Conservation (phyloP, 1,284 basidiomycete species). For the Tilletiopsis washingtonensis region DNA sequence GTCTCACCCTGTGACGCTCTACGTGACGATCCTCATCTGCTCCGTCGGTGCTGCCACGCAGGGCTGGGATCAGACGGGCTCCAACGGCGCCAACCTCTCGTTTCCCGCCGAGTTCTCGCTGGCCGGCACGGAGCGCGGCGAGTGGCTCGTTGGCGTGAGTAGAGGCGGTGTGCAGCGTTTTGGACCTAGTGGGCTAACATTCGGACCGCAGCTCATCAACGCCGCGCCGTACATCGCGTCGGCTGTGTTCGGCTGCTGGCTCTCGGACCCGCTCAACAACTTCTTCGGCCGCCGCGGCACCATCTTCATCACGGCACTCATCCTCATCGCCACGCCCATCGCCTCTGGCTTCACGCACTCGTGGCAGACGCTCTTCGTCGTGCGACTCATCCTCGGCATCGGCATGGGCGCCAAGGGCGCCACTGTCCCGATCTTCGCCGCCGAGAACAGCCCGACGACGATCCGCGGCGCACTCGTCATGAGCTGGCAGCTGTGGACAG, state of each 20-base stretch:
- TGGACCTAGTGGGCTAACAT: constrained; percentile 73
- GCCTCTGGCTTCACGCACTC: constrained; percentile 8
- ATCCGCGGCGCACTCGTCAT: constrained; percentile 14
- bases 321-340: constrained; percentile 13
- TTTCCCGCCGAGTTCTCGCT: constrained; percentile 6
- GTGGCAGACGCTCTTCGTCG: constrained; percentile 8
- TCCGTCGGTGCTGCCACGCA: constrained; percentile 62
- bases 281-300: constrained; percentile 9
- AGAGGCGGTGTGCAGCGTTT: constrained; percentile 2
- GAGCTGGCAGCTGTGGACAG: constrained; percentile 11
- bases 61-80: constrained; percentile 63
- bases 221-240: constrained; percentile 59
- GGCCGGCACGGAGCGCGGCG: not conserved
- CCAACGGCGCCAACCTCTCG: constrained; percentile 55
- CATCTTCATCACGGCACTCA: constrained; percentile 13
- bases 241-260: constrained; percentile 9
- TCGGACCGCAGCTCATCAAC: constrained; percentile 65
- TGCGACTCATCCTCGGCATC: constrained; percentile 13
- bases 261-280: constrained; percentile 12
- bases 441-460: constrained; percentile 10
- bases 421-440: constrained; percentile 15
- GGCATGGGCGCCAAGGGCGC: constrained; percentile 15
- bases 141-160: constrained; percentile 10
- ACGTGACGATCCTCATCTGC: constrained; percentile 57
- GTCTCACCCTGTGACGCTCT: constrained; percentile 53